Evolutionary conservation across 2,329 filamentous ascomycete species (phyloP).

Genomic region (Penicillium brasilianum): DNA sequence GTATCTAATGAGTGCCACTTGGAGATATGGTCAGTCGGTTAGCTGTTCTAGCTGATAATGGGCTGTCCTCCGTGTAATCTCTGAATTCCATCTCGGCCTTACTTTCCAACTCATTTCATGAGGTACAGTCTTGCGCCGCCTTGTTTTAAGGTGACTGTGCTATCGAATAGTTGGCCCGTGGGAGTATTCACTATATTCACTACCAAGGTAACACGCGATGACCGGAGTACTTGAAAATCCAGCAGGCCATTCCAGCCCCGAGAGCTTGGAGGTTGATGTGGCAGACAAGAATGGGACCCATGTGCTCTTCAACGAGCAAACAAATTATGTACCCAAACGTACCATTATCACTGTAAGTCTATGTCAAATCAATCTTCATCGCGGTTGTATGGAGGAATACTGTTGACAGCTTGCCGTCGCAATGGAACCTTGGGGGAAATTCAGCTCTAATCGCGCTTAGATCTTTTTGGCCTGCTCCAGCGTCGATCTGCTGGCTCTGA

Average conservation of each 20-base stretch:
- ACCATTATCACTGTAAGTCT: constrained; percentile 58
- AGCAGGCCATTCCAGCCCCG: constrained; percentile 11
- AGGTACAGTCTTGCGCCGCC: not conserved
- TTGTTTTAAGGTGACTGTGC: not conserved
- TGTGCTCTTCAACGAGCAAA: constrained; percentile 58
- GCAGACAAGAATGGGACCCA: constrained; percentile 18
- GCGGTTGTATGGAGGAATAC: not conserved
- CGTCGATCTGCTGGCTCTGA: constrained; percentile 60
- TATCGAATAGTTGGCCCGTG: not conserved
- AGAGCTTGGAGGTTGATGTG: constrained; percentile 11
- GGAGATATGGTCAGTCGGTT: constrained; percentile 1
- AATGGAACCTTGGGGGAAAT: not conserved
- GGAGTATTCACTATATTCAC: no score
- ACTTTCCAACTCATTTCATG: not conserved
- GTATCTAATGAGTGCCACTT: not conserved
- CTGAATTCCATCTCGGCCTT: not conserved
- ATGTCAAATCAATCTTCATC: not conserved
- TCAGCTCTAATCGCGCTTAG: constrained; percentile 37
- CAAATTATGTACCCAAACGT: constrained; percentile 58
- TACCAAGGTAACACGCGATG: constrained; percentile 16
- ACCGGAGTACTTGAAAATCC: constrained; percentile 20
- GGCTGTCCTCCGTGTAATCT: not conserved
- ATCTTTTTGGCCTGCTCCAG: constrained; percentile 63
- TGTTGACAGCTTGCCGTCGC: not conserved
- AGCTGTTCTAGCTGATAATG: not conserved